Percentiles rank a stretch among this genome's conserved stretches.
phyloP scores from a whole-genome alignment of 164 flowering plant species.

The Vitis rotundifolia region DNA sequence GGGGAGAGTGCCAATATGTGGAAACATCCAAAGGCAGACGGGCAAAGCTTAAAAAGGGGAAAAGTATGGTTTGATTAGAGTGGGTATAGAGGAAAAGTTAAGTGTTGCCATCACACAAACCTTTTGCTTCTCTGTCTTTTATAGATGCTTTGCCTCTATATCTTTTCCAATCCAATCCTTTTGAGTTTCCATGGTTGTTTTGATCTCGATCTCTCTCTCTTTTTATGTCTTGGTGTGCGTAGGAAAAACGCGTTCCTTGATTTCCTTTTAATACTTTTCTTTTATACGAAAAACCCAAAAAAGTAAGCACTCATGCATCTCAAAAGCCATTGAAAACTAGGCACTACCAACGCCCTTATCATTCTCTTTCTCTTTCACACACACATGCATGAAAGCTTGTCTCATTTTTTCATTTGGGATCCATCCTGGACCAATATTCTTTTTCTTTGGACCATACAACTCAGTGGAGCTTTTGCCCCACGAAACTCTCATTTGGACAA shows the following conservation, averaged over 20 bases:
- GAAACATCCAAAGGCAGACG: neutral
- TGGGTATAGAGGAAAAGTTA: conserved; percentile 1
- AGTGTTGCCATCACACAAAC: neutral
- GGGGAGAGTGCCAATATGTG: neutral
- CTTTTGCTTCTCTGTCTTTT: conserved; percentile 13
- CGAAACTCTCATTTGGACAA: conserved; percentile 9
- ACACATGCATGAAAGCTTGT: neutral
- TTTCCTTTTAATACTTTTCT: neutral
- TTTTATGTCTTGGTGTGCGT: conserved; percentile 3
- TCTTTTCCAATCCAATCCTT: conserved; percentile 10
- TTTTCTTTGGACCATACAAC: conserved; percentile 15
- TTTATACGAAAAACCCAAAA: conserved; percentile 5
- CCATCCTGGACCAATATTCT: conserved; percentile 12
- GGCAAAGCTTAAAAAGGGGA: neutral
- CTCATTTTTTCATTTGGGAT: conserved; percentile 1
- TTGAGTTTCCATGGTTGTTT: neutral
- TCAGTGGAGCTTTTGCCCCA: conserved; percentile 16
- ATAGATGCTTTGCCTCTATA: conserved; percentile 14
- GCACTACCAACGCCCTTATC: neutral
- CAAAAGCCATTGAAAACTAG: conserved; percentile 5
- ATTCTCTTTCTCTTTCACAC: neutral
- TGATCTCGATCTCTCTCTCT: neutral
- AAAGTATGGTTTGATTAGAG: neutral
- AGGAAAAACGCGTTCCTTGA: conserved; percentile 11
- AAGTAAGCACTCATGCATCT: conserved; percentile 17